Conservation (phyloP, 176 grass and related monocot species). For the Alloteropsis semialata region DNA sequence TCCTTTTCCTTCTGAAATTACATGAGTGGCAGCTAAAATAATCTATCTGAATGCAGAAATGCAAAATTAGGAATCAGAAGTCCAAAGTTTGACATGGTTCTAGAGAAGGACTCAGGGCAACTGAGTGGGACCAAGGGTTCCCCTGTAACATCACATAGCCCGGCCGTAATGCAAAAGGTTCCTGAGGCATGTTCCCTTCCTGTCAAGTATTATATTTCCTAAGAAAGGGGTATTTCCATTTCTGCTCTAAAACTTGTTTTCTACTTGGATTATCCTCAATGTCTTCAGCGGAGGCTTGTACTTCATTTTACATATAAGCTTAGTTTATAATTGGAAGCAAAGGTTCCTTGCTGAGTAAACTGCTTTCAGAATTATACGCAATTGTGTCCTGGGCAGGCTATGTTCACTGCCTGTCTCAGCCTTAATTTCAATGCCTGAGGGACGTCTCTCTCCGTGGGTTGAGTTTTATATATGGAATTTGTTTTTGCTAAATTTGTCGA, state of each 20-base stretch:
- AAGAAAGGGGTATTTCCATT: slow-evolving; percentile 11
- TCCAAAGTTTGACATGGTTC: slow-evolving; percentile 29
- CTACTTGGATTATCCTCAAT: slow-evolving; percentile 24
- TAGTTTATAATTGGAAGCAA: slow-evolving; percentile 3
- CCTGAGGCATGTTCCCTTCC: slow-evolving; percentile 44
- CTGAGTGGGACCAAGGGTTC: slow-evolving; percentile 36
- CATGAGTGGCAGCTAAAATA: slow-evolving; percentile 23
- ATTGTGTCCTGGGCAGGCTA: neutral
- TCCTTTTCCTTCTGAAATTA: slow-evolving; percentile 16
- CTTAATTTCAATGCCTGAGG: neutral
- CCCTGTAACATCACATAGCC: slow-evolving; percentile 42
- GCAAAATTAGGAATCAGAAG: slow-evolving; percentile 46
- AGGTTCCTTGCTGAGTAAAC: neutral
- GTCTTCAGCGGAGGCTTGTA: neutral
- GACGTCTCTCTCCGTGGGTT: neutral
- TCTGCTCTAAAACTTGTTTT: slow-evolving; percentile 16
- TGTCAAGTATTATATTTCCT: slow-evolving; percentile 9
- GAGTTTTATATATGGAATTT: neutral
- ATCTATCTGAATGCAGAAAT: slow-evolving; percentile 45
- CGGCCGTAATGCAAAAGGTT: slow-evolving; percentile 54
- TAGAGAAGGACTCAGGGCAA: slow-evolving; percentile 39
- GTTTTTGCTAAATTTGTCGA: neutral
- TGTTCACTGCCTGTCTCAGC: neutral
- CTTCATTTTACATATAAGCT: slow-evolving; percentile 4
- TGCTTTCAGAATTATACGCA: neutral